Base-by-base conservation (phyloP, 2,329 filamentous ascomycete species). In the Aspergillus neoniger region DNA sequence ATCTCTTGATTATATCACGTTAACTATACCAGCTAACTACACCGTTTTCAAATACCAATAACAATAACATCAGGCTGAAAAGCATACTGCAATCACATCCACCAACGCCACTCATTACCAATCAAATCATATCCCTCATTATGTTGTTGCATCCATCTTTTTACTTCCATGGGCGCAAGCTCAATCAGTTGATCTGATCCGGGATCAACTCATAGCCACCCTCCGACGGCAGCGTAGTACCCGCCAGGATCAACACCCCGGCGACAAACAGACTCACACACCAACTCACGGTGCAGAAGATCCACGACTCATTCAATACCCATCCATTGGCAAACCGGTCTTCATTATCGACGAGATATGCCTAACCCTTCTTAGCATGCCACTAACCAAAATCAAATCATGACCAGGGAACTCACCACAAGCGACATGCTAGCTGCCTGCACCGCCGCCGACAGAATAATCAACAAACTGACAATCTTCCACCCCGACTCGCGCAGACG, bases 141-240 rank as follows among this genome's bases (percentile, higher is more conserved):
- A 55, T 30, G 55, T 56, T 30, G 52, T 50, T 32, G 38, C 50
- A 58, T n/a, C 32, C 53, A 44, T 25, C 32, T 14, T 14, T 14
- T 15, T 44, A 47, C 38, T 41, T 36, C 17, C 32, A 21, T 21
- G 14, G 10, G 14, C 25, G 17, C 28, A 5, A 10, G 25, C 19
- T 12, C 23, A 10, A 19, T 30, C n/a, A 44, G 32, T 44, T 70
- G 3, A 60, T 64, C 38, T 73, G 70, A 55, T 80, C 78, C 7
- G 81, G 86, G 72, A 88, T 91, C 63, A 91, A 85, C 74, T 96
- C 91, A 78, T 96, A 97, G 58, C 91, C 93, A 70, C 90, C 91
- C 74, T 97, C 93, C 0, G 87, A 84, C 0, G 91, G 89, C 47
- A 96, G 80, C 21, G 90, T 76, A 61, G 87, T 86, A 5, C 88